A percentile compares a stretch with the other conserved stretches of the same genome.
Conservation (phyloP, 176 grass and related monocot species). For the Thinopyrum elongatum region DNA sequence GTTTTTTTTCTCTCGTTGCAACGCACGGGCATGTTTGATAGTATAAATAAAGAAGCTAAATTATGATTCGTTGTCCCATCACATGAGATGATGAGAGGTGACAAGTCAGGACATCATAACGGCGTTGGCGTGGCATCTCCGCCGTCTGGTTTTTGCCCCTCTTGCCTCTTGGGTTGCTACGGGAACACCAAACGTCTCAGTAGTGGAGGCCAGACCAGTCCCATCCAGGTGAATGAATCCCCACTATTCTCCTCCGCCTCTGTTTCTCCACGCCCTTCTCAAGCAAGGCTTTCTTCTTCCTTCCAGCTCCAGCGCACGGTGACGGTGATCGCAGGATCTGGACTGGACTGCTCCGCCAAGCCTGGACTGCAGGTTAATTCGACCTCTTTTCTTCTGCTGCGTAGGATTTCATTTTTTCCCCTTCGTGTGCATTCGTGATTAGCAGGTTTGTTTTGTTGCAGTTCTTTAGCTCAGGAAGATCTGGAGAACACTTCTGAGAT, state of each 20-base stretch:
- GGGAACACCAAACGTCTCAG: not conserved
- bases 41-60: too few relatives aligned
- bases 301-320: not conserved
- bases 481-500: too few relatives aligned
- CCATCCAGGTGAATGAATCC: not conserved
- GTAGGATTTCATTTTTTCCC: too few relatives aligned
- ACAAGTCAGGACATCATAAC: too few relatives aligned
- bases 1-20: too few relatives aligned
- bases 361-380: not conserved
- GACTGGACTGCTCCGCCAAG: not conserved
- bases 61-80: too few relatives aligned
- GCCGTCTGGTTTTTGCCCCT: too few relatives aligned
- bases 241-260: not conserved
- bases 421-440: not conserved
- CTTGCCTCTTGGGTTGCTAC: too few relatives aligned
- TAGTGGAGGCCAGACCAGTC: not conserved
- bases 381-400: not conserved
- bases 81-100: too few relatives aligned
- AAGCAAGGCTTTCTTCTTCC: not conserved
- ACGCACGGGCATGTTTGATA: too few relatives aligned
- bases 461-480: not conserved
- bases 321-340: not conserved
- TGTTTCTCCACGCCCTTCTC: not conserved
- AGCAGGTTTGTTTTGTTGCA: not conserved
- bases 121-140: too few relatives aligned